Evolutionary conservation across 148 eudicot species (phyloP).

Genomic region (Euryodendron excelsum): DNA sequence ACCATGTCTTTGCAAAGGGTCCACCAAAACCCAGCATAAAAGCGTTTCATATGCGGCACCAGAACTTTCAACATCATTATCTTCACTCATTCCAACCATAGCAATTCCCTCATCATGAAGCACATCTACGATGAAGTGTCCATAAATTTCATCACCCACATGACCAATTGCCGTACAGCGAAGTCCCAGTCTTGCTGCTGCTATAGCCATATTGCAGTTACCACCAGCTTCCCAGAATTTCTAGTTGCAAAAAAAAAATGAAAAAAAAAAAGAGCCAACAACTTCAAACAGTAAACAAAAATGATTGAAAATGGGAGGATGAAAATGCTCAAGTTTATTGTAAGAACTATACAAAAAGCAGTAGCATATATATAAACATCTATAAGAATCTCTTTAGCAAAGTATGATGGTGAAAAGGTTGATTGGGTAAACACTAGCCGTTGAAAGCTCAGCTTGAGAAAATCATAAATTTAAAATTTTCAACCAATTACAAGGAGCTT

Average conservation of each 20-base stretch:
- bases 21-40: constrained; percentile 97
- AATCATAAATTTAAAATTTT: not conserved
- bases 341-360: not conserved
- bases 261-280: not conserved
- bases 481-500: too few relatives aligned
- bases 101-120: constrained; percentile 71
- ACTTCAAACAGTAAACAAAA: not conserved
- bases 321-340: not conserved
- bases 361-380: not conserved
- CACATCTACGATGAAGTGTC: constrained; percentile 73
- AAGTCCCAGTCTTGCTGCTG: constrained; percentile 94
- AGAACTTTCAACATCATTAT: constrained; percentile 30
- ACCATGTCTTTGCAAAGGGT: constrained; percentile 86
- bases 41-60: constrained; percentile 64
- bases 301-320: not conserved
- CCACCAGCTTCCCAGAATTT: constrained; percentile 99
- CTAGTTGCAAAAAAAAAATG: constrained; percentile 41
- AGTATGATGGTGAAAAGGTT: not conserved
- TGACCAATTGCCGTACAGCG: constrained; percentile 73
- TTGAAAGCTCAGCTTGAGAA: not conserved
- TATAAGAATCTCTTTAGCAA: not conserved
- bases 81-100: constrained; percentile 66
- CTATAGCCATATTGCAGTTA: constrained; percentile 89
- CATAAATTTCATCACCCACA: constrained; percentile 85
- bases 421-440: not conserved